Base-by-base conservation (phyloP, 768 basidiomycete species). In the Boletus sensibilis region DNA sequence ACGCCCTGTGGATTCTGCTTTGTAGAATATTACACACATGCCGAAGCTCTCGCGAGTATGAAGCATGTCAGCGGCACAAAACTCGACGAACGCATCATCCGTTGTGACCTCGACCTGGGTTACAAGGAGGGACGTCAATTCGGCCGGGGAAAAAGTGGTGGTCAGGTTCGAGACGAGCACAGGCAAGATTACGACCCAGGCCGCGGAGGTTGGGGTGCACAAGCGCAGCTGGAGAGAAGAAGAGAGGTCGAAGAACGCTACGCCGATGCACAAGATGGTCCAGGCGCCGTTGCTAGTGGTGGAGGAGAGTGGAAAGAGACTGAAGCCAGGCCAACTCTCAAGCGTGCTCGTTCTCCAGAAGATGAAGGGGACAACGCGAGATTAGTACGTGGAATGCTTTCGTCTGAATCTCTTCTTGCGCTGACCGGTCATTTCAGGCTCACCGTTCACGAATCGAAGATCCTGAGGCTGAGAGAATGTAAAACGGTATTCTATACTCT, bases 41-140 rank as follows among this genome's bases (percentile, higher is more conserved):
- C 86, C 6, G 95, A 98, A 73, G 96, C 97, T 18, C 78, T 97
- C 39, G 91, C 94, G 40, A 87, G 89, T 59, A 87, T 98, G 83
- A 86, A 89, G 46, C 95, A 97, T 72, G 84, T 98, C 64, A 94
- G 91, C 49, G 97, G 96, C n/a, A 94, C 95, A 35, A 98, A 98
- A 76, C 85, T 99, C 21, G 97, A 99, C 73, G 97, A 99, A 74
- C 90, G 97, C 34, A 92, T 99, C 64, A 96, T 99, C 60, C 90
- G 97, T 45, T 98, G 95, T 68, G 97, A 99, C 77, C 77, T 99
- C 67, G 97, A 99, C 77, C 79, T 94, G 27, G 97, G 97, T 7
- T 99, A 98, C 75, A 86, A 86, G 68, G 97, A 99, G 68, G 96
- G 96, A 14, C 79, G 97, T 59, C 97, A 99, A 73, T 99, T 98